phyloP scores from a whole-genome alignment of 371 early-diverging fungal species.

The Mortierella sp. region DNA sequence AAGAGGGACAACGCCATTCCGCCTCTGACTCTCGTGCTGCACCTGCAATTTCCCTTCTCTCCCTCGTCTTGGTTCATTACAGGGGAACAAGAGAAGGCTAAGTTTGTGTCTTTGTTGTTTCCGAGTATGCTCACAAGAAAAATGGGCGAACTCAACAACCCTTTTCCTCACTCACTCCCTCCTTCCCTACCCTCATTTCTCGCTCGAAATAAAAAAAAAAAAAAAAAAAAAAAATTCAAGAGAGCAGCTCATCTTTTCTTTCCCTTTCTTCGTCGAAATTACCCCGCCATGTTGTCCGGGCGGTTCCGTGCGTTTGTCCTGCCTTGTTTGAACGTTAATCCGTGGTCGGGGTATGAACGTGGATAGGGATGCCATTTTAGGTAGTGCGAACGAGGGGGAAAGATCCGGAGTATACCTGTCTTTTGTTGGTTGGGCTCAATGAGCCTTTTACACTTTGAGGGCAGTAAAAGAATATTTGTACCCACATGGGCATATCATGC shows the following conservation, averaged over 20 bases:
- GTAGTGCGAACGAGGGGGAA: constrained; percentile 11
- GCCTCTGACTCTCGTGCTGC: constrained; percentile 9
- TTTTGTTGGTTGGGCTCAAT: too few relatives aligned
- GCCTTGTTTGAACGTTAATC: not conserved
- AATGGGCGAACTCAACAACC: not conserved
- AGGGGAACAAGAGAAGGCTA: not conserved
- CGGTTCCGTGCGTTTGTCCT: constrained; percentile 34
- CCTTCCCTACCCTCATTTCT: not conserved
- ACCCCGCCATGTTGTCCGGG: constrained; percentile 3
- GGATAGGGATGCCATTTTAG: constrained; percentile 22
- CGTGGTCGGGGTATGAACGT: constrained; percentile 15
- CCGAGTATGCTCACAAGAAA: not conserved
- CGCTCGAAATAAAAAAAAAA: not conserved
- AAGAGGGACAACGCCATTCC: not conserved
- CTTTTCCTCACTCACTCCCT: not conserved
- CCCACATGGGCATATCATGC: too few relatives aligned
- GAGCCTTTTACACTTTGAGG: too few relatives aligned
- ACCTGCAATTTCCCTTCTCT: not conserved
- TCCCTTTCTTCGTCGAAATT: not conserved
- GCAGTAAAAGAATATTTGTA: too few relatives aligned
- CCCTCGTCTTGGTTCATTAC: not conserved
- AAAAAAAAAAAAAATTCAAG: not conserved
- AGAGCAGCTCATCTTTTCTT: not conserved
- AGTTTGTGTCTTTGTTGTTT: not conserved
- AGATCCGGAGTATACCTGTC: not conserved